Conservation (phyloP, 2,329 filamentous ascomycete genomes). For the Pyricularia grisea region DNA sequence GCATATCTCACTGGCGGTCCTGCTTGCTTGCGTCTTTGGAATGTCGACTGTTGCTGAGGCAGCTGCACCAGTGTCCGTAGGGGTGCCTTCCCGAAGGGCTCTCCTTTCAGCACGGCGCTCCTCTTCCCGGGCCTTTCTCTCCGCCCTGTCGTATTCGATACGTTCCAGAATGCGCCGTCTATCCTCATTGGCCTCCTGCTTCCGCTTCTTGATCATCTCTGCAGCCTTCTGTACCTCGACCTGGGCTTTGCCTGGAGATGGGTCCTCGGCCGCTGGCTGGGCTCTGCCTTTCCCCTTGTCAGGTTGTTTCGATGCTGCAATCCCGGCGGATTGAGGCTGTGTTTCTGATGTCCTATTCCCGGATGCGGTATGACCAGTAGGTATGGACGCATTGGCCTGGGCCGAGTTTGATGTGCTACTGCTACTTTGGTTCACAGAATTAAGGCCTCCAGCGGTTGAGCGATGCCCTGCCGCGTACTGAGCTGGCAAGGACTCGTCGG, state of each 20-base stretch:
- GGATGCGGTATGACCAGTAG: slow-evolving; percentile 12
- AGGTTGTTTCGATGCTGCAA: slow-evolving; percentile 19
- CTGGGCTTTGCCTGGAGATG: slow-evolving; percentile 17
- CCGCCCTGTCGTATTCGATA: slow-evolving; percentile 68
- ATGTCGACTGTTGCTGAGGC: slow-evolving; percentile 13
- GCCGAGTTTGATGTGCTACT: neutral
- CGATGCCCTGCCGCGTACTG: neutral
- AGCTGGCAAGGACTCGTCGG: neutral
- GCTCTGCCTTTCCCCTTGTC: slow-evolving; percentile 28
- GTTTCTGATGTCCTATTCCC: neutral
- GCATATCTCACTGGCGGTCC: slow-evolving; percentile 27
- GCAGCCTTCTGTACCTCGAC: slow-evolving; percentile 35
- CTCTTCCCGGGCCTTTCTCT: slow-evolving; percentile 49
- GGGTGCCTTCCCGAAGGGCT: slow-evolving; percentile 2
- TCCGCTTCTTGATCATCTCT: slow-evolving; percentile 50
- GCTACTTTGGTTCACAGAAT: neutral
- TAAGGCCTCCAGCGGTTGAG: neutral
- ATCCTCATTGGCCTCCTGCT: slow-evolving; percentile 58
- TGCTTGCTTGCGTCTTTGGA: slow-evolving; percentile 14
- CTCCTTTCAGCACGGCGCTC: slow-evolving; percentile 33
- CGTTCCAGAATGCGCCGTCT: slow-evolving; percentile 61
- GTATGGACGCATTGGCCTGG: slow-evolving; percentile 7
- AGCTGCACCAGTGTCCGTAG: slow-evolving; percentile 5
- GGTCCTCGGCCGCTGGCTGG: slow-evolving; percentile 14
- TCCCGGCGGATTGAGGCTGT: neutral